Evolutionary conservation across 2,329 filamentous ascomycete genomes (phyloP).

Genomic region (Trichoderma sp.): DNA sequence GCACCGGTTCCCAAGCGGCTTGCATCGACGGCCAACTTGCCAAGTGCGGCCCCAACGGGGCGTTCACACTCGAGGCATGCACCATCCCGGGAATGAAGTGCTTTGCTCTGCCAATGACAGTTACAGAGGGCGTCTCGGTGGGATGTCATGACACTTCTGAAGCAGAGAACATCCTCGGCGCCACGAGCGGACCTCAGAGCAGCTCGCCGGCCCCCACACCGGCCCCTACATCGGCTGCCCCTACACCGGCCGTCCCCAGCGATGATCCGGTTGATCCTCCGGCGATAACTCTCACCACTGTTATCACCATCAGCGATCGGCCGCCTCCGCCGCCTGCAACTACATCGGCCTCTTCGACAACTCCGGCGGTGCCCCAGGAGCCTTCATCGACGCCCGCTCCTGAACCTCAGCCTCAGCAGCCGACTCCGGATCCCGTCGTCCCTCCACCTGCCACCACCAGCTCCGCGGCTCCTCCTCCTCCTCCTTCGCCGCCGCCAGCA

Average conservation of each 20-base stretch:
- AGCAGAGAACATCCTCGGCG: constrained; percentile 44
- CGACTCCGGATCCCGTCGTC: neutral
- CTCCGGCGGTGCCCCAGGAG: neutral
- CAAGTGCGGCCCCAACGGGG: constrained; percentile 41
- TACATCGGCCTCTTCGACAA: constrained; percentile 17
- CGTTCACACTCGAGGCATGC: constrained; percentile 42
- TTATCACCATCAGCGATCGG: constrained; percentile 31
- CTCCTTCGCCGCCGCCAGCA: constrained; percentile 2
- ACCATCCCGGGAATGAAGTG: constrained; percentile 39
- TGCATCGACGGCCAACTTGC: constrained; percentile 51
- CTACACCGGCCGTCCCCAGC: constrained; percentile 17
- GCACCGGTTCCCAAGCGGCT: constrained; percentile 45
- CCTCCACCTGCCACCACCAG: constrained; percentile 21
- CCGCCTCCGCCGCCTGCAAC: constrained; percentile 1
- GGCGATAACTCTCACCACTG: constrained; percentile 31
- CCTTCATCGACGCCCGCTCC: neutral
- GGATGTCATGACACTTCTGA: constrained; percentile 43
- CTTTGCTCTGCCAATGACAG: constrained; percentile 54
- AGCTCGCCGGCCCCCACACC: neutral
- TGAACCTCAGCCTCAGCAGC: neutral
- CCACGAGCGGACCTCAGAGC: neutral
- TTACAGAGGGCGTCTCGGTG: constrained; percentile 46
- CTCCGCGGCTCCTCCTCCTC: neutral
- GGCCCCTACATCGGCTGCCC: neutral
- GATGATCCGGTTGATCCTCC: constrained; percentile 4